Conservation (phyloP, 345 rosid genomes). For the Erysimum cheiranthoides region DNA sequence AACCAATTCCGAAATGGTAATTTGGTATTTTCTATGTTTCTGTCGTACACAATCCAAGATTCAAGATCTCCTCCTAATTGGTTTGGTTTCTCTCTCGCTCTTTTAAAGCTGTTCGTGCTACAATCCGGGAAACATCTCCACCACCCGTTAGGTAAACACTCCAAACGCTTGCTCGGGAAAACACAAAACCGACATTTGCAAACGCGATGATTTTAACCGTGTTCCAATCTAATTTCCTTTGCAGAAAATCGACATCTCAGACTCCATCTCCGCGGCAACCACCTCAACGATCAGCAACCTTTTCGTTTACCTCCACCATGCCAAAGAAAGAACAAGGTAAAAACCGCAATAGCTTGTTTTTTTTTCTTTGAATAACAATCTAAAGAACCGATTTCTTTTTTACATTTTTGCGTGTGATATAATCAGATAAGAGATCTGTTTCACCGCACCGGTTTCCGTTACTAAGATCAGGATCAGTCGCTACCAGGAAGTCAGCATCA, state of each 20-base stretch:
- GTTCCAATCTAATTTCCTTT: conserved; percentile 4
- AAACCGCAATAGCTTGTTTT: neutral
- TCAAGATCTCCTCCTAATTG: conserved; percentile 27
- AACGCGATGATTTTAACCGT: conserved; percentile 1
- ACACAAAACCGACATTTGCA: neutral
- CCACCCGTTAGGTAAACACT: conserved; percentile 59
- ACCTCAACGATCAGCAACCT: conserved; percentile 69
- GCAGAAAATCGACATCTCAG: conserved; percentile 75
- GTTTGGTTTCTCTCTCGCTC: conserved; percentile 27
- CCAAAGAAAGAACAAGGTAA: conserved; percentile 71
- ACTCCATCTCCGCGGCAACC: conserved; percentile 66
- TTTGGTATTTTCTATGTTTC: neutral
- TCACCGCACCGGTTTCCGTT: conserved; percentile 87
- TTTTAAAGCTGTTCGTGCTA: conserved; percentile 76
- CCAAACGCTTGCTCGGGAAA: neutral
- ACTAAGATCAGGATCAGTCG: conserved; percentile 71
- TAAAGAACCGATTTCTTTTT: neutral
- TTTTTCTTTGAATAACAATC: neutral
- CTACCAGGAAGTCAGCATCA: conserved; percentile 63
- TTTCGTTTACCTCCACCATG: conserved; percentile 71
- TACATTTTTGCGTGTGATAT: conserved; percentile 10
- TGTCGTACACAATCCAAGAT: neutral
- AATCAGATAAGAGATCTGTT: conserved; percentile 70
- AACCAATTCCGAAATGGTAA: conserved; percentile 82
- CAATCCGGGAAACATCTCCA: conserved; percentile 65